phyloP scores from a whole-genome alignment of 73 alveolate genomes.

The Symbiodinium natans region DNA sequence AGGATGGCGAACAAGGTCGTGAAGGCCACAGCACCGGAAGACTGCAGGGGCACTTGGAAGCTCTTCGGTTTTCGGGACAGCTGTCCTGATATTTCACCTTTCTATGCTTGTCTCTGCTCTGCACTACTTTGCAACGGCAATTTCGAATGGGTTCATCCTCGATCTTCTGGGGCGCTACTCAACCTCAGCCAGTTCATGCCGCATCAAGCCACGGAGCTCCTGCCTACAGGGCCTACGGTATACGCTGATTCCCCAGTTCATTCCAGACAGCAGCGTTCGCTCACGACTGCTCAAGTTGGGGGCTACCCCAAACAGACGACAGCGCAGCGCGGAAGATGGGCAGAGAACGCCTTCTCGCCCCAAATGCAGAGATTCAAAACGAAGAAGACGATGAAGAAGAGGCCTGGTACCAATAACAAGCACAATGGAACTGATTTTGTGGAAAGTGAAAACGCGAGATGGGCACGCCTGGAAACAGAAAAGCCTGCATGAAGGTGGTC shows the following conservation, averaged over 20 bases:
- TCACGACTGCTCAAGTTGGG: too few relatives aligned
- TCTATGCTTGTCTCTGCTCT: too few relatives aligned
- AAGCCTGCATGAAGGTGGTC: constrained; percentile 76
- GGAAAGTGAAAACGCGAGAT: too few relatives aligned
- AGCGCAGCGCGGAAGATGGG: too few relatives aligned
- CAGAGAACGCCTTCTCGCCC: constrained; percentile 54
- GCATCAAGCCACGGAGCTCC: not conserved
- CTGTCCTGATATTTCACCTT: too few relatives aligned
- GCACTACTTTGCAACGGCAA: too few relatives aligned
- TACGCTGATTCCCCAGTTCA: too few relatives aligned
- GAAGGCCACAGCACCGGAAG: constrained; percentile 94
- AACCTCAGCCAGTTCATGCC: not conserved
- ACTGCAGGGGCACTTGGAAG: not conserved
- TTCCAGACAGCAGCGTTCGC: not conserved
- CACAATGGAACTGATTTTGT: not conserved
- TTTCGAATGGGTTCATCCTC: too few relatives aligned
- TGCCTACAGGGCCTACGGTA: too few relatives aligned
- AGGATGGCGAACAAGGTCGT: constrained; percentile 85
- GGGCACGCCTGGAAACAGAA: constrained; percentile 71
- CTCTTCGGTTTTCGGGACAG: not conserved
- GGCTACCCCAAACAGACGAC: too few relatives aligned
- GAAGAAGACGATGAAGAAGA: constrained; percentile 81
- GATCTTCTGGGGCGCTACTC: too few relatives aligned
- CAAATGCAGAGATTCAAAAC: constrained; percentile 85
- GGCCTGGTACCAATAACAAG: not conserved